Evolutionary conservation across 306 rosid genomes (phyloP).

Genomic region (Cyamopsis tetragonoloba): DNA sequence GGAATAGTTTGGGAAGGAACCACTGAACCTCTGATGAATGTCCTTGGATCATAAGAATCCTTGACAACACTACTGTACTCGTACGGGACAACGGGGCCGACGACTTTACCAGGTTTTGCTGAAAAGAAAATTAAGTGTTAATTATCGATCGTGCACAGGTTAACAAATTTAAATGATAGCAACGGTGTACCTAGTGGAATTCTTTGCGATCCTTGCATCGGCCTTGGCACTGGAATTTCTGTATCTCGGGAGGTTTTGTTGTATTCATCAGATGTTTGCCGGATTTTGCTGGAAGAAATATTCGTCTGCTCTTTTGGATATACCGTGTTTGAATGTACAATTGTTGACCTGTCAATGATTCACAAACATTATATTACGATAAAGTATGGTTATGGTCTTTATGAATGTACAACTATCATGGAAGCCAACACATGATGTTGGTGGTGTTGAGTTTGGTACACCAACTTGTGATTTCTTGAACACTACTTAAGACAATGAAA

Average conservation of each 20-base stretch:
- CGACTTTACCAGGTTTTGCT: constrained; percentile 90
- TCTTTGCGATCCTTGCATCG: constrained; percentile 58
- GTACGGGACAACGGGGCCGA: constrained; percentile 73
- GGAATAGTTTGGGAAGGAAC: constrained; percentile 64
- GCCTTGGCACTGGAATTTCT: constrained; percentile 54
- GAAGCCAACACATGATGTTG: constrained; percentile 16
- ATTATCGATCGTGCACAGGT: not conserved
- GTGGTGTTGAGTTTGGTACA: constrained; percentile 12
- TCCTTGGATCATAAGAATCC: constrained; percentile 78
- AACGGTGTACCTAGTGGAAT: constrained; percentile 57
- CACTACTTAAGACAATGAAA: constrained; percentile 1
- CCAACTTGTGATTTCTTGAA: not conserved
- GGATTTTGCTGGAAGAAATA: constrained; percentile 43
- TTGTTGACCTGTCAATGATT: constrained; percentile 62
- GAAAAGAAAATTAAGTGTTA: constrained; percentile 19
- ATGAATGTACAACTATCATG: not conserved
- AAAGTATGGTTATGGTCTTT: not conserved
- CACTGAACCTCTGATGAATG: constrained; percentile 54
- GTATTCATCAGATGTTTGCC: constrained; percentile 48
- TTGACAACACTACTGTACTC: constrained; percentile 53
- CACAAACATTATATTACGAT: not conserved
- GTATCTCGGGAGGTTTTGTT: constrained; percentile 47
- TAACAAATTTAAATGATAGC: not conserved
- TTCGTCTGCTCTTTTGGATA: constrained; percentile 59
- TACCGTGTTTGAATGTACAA: constrained; percentile 70